These are phyloP conservation scores for Schizophyllum commune DNA, from an alignment of 1,284 basidiomycete genomes.

Conservation along the genomic window DNA sequence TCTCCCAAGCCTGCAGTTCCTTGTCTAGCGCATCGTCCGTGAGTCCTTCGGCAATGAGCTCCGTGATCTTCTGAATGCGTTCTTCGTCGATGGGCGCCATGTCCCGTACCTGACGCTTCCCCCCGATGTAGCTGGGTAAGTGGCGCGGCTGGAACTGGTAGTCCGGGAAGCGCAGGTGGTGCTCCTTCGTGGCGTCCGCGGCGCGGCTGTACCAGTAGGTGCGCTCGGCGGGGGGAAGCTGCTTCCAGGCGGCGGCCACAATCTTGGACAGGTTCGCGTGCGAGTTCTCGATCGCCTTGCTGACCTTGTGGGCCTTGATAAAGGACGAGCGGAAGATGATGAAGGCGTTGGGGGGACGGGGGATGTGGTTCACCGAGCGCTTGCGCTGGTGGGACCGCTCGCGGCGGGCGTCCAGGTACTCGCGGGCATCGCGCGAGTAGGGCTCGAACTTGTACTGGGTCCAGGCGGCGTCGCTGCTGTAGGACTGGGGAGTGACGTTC, in stretches of 20 bases:
- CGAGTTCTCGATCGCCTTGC: constrained; percentile 70
- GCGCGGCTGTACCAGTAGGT: constrained; percentile 73
- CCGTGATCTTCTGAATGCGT: constrained; percentile 57
- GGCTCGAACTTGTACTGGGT: background rate
- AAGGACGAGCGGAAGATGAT: constrained; percentile 91
- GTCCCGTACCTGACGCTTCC: constrained; percentile 39
- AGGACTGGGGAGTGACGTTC: background rate
- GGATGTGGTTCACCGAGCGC: constrained; percentile 52
- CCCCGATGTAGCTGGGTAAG: constrained; percentile 6
- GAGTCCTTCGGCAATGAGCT: constrained; percentile 62
- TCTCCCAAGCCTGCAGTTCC: constrained; percentile 64
- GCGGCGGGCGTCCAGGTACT: background rate
- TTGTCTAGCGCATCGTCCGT: constrained; percentile 57
- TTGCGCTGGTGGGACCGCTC: constrained; percentile 7
- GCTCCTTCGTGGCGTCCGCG: constrained; percentile 66
- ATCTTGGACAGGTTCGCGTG: constrained; percentile 69
- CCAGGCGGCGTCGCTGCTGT: background rate
- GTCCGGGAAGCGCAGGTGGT: constrained; percentile 67
- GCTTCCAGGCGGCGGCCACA: constrained; percentile 56
- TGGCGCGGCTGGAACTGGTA: constrained; percentile 60
- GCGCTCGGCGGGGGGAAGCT: constrained; percentile 51
- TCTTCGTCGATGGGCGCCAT: constrained; percentile 43
- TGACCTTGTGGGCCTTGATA: constrained; percentile 70
- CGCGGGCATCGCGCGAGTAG: background rate
- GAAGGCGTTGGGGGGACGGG: constrained; percentile 90